Conservation (phyloP, 352 stramenopile genomes). For the Phytophthora pluvialis region DNA sequence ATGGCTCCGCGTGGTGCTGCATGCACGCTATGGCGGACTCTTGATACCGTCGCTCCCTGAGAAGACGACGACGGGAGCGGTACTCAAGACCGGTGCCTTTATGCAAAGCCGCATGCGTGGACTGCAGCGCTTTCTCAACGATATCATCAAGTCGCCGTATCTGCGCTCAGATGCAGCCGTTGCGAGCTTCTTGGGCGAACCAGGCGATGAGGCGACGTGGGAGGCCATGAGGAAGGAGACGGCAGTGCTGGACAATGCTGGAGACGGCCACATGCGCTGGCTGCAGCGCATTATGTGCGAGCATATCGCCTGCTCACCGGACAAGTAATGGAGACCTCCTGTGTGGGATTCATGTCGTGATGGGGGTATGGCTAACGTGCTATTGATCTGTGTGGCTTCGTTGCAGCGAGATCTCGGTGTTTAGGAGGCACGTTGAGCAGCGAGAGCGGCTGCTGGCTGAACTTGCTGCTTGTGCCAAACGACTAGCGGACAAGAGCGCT, state of each 20-base stretch:
- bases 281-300: conserved; percentile 61
- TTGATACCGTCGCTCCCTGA: conserved; percentile 71
- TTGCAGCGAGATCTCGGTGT: conserved; percentile 51
- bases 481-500: conserved; percentile 62
- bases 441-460: conserved; percentile 57
- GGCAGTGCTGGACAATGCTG: conserved; percentile 63
- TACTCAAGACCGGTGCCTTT: conserved; percentile 59
- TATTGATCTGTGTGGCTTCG: neutral
- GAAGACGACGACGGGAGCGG: conserved; percentile 52
- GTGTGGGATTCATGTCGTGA: neutral
- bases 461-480: conserved; percentile 61
- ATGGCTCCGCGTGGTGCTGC: conserved; percentile 71
- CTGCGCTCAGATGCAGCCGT: conserved; percentile 61
- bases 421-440: conserved; percentile 68
- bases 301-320: conserved; percentile 35
- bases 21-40: conserved; percentile 67
- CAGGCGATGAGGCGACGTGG: conserved; percentile 59
- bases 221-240: conserved; percentile 63
- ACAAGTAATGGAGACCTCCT: conserved; percentile 37
- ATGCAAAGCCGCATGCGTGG: conserved; percentile 68
- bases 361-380: neutral
- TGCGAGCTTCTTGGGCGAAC: conserved; percentile 50
- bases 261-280: conserved; percentile 67
- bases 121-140: conserved; percentile 63
- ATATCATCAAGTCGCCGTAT: conserved; percentile 65